Evolutionary conservation across 257 asterid genomes (phyloP).

Genomic region (Rubia yunnanensis): DNA sequence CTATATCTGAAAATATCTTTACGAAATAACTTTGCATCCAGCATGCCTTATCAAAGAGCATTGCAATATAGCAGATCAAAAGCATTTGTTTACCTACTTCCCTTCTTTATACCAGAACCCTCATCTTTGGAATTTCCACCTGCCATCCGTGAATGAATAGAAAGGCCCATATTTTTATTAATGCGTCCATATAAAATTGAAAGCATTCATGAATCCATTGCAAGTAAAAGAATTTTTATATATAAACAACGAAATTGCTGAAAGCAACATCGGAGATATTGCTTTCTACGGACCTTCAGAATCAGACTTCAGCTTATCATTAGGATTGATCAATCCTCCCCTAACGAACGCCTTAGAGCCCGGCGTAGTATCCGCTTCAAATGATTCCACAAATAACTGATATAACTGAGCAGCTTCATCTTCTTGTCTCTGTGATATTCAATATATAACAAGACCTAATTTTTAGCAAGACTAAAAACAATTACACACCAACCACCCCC

Average conservation of each 20-base stretch:
- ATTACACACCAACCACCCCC: neutral
- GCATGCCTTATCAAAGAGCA: constrained; percentile 45
- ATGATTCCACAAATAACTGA: constrained; percentile 79
- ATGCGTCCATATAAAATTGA: constrained; percentile 55
- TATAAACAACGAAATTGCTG: neutral
- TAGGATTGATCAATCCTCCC: constrained; percentile 82
- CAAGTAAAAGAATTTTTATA: constrained; percentile 13
- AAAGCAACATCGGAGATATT: constrained; percentile 6
- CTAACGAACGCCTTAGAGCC: constrained; percentile 84
- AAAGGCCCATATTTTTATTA: constrained; percentile 92
- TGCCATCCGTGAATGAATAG: constrained; percentile 99
- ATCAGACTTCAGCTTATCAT: constrained; percentile 53
- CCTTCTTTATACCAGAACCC: constrained; percentile 99
- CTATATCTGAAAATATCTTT: constrained; percentile 27
- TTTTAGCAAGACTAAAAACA: neutral
- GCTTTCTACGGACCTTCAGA: constrained; percentile 53
- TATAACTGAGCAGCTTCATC: constrained; percentile 82
- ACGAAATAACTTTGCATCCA: constrained; percentile 24
- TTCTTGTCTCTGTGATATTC: constrained; percentile 56
- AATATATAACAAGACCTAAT: neutral
- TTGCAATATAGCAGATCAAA: constrained; percentile 66
- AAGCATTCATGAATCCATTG: constrained; percentile 54
- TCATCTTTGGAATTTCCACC: constrained; percentile 99
- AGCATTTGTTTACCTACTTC: constrained; percentile 98
- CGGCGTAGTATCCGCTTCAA: constrained; percentile 62